Percentiles rank a stretch among this genome's conserved stretches.
phyloP scores from a whole-genome alignment of 768 basidiomycete species.

The Leccinellum rugosiceps region DNA sequence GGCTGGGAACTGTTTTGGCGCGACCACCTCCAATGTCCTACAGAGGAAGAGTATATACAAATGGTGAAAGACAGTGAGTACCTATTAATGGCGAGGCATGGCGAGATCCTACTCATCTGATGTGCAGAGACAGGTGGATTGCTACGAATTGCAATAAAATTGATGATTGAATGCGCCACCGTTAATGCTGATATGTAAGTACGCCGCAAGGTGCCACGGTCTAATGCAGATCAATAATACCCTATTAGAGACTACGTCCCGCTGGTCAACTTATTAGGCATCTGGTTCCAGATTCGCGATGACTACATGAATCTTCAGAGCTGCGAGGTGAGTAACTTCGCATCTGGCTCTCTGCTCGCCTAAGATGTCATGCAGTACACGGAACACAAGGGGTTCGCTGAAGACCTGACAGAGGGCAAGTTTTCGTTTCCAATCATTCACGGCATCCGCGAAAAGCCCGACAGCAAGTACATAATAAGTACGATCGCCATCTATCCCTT shows the following conservation, averaged over 20 bases:
- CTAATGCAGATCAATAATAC: not conserved
- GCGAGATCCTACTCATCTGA: not conserved
- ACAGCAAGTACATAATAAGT: conserved; percentile 85
- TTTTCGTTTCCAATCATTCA: conserved; percentile 97
- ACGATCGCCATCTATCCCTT: conserved; percentile 28
- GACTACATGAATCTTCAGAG: conserved; percentile 44
- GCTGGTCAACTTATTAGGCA: conserved; percentile 52
- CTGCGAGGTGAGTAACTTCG: conserved; percentile 9
- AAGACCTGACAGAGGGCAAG: conserved; percentile 95
- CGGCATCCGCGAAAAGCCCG: conserved; percentile 72
- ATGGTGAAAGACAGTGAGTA: conserved; percentile 94
- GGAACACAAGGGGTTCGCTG: conserved; percentile 83
- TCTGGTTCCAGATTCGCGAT: conserved; percentile 59
- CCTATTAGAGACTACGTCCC: conserved; percentile 49
- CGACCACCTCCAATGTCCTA: conserved; percentile 85
- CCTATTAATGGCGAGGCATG: not conserved
- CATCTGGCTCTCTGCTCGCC: not conserved
- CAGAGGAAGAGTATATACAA: conserved; percentile 88
- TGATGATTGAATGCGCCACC: conserved; percentile 89
- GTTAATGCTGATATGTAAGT: conserved; percentile 56
- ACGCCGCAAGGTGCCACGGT: not conserved
- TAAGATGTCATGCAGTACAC: conserved; percentile 62
- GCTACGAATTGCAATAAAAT: conserved; percentile 84
- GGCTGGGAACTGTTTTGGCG: conserved; percentile 93
- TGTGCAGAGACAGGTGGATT: conserved; percentile 88